Base-by-base conservation (phyloP, 768 basidiomycete species). In the Daedalea quercina region DNA sequence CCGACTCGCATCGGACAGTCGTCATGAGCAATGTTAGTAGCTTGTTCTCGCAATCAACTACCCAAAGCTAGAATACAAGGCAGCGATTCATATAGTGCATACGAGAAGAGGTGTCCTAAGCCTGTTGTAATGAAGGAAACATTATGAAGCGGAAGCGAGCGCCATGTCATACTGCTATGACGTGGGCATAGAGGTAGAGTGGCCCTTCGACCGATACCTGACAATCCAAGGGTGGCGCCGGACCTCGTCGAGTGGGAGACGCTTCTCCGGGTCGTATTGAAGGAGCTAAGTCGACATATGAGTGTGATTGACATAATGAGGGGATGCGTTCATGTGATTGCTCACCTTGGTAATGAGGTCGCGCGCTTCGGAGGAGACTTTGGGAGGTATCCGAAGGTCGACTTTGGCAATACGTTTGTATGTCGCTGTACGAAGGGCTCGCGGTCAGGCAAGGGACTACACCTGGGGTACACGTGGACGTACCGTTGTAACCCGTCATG, bases 361-460 rank as follows among this genome's bases (percentile, higher is more conserved):
- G 35, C 66, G 70, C 1, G 75, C 78, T 48, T 79, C 77, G 0
- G 66, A 65, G 2, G 72, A 72, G 22, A 76, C 65, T 12, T 68
- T 68, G 2, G 65, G 26, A 3, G 76, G 74, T 53, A 75, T 71
- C 52, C 59, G 62, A 20, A 95, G 78, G 63, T 96, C 89, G n/a
- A 94, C 90, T 55, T 77, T 82, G 22, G 87, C 82, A 55, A 98
- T 98, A 9, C 93, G 82, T 50, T 84, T 81, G 67, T 96, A 95
- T 0, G 95, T 97, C 37, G 90, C 94, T 89, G 57, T 55, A 47
- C 4, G 28, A 31, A 11, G 28, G 6, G 22, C 8, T 20, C 23
- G 35, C 26, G 20, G 28, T 41, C 6, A 28, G 33, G 13, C 9
- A 20, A 7, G 46, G 8, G 19, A 26, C 40, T 6, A 12, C n/a